Evolutionary conservation across 148 eudicot species (phyloP), one percentile per base, ranked within the genome.

Genomic region (Nyssa sinensis): DNA sequence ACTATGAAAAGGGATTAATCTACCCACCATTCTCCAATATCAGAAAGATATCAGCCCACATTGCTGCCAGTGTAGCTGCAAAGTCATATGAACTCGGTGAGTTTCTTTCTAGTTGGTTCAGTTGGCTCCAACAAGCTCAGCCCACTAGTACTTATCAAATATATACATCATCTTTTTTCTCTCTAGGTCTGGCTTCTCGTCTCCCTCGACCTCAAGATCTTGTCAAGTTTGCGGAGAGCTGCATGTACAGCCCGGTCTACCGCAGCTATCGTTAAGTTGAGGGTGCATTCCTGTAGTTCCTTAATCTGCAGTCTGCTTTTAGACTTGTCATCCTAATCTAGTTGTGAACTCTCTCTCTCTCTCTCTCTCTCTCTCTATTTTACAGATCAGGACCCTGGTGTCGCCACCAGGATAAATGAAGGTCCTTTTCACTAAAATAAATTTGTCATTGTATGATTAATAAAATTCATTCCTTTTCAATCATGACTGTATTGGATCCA

Each of bases 241-340:
- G 91, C 87, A 93, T 93, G 97, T 90, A 90, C 88, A 89, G 83
- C 82, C 98, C 98, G 9, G 30, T 70, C 49, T 93, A 91, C 72
- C 83, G 79, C 72, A 73, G 27, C 70, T 86, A 84, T 69, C 87
- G 83, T 73, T 85, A 64, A 77, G 23, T 14, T n/a, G n/a, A n/a
- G n/a, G n/a, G 23, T 4, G 33, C 37, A n/a, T 12, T 58, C 53
- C 55, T 49, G n/a, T n/a, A n/a, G n/a, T n/a, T n/a, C n/a, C n/a
- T n/a, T n/a, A n/a, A n/a, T n/a, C n/a, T n/a, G 12, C 12, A 35
- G 23, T 58, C 58, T 61, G 25, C 23, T 58, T 5, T 4, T 60
- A 24, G 49, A 5, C 6, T 53, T 53, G n/a, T 53, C 58, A 19
- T n/a, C 23, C 58, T 49, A 13, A 13, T 13, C 11, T 9, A 3